Evolutionary conservation across 169 alveolate genomes (phyloP), one percentile per base, ranked within the genome.

Genomic region (Plasmodium inui): DNA sequence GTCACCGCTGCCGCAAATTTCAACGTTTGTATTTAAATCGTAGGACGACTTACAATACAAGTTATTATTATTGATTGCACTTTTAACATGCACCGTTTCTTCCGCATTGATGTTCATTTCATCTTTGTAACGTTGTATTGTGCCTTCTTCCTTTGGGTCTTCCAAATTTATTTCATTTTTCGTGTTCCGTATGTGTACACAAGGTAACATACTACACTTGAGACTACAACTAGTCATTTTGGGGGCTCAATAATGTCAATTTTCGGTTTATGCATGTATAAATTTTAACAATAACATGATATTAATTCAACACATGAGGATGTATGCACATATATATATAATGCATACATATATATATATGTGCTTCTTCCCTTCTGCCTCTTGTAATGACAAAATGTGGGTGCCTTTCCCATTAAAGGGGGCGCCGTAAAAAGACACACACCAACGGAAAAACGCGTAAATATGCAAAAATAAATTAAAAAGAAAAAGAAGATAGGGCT

Each of bases 201-300:
- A 86, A 3, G 93, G 93, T 78, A 86, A 86, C 53, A 73, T 50
- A 86, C 93, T 86, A 50, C 93, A 86, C 46, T 86, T 86, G 57
- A 86, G 93, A 76, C 93, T 86, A 61, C 93, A 86, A 78, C 81
- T 86, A 39, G 50, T 41, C 93, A 86, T 86, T 86, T 86, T 86
- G 32, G 28, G 39, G n/a, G 17, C 53, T 70, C 74, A 34, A 84
- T 44, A 61, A 82, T 55, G 55, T 84, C 92, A 84, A 84, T 12
- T 30, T 41, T 84, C 78, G 50, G 32, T 72, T 30, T 55, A 61
- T 74, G 46, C 10, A 30, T 84, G 53, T 84, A 19, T 84, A 61
- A 19, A n/a, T 72, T 72, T 72, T 84, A 84, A 84, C 53, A 61
- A 84, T 84, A 57, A 57, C 92, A 84, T 84, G 67, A 39, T 84